Base-by-base conservation (phyloP, 2,329 filamentous ascomycete species). In the Cladosporium cucumerinum region DNA sequence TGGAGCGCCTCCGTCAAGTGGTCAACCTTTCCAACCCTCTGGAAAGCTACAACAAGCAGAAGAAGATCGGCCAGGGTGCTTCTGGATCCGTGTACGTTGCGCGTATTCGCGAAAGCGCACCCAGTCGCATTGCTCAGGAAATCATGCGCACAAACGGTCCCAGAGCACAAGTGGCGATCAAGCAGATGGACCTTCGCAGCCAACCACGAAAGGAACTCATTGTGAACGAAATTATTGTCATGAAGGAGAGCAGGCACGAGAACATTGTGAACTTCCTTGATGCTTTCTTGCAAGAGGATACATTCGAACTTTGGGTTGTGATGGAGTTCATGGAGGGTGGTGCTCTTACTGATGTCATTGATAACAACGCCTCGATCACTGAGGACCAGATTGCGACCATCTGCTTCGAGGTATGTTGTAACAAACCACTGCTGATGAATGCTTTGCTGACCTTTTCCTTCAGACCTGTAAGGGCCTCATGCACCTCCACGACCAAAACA, bases 291-390 rank as follows among this genome's bases (percentile, higher is more conserved):
- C 91, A 95, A 74, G 96, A 97, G 78, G 94, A 95, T 78, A 93
- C 91, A 73, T 87, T 91, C 63, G 95, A 99, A 78, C 85, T 99
- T n/a, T 99, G 95, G 95, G 93, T 99, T 12, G 94, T 99, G 61
- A 97, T 99, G 95, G 95, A 99, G 81, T 99, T 93, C 74, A 99
- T 99, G 95, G 95, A 99, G 80, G 95, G 95, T 72, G 95, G 95
- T 80, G 92, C 95, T 67, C 82, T 99, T 77, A 99, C 95, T 1
- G 95, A 99, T 82, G 93, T 99, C 66, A 99, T 99, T 79, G 95
- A 99, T 79, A 97, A 98, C 81, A 99, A 98, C 78, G 86, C 90
- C 2, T 87, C 89, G 65, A 97, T 99, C 72, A 92, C 90, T 5
- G 95, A 99, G 78, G 92, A 97, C 76, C 95, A 99, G 78, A 99